These are phyloP conservation scores for Rhodosporidiobolus odoratus DNA, from an alignment of 768 basidiomycete species.

Conservation along the genomic window DNA sequence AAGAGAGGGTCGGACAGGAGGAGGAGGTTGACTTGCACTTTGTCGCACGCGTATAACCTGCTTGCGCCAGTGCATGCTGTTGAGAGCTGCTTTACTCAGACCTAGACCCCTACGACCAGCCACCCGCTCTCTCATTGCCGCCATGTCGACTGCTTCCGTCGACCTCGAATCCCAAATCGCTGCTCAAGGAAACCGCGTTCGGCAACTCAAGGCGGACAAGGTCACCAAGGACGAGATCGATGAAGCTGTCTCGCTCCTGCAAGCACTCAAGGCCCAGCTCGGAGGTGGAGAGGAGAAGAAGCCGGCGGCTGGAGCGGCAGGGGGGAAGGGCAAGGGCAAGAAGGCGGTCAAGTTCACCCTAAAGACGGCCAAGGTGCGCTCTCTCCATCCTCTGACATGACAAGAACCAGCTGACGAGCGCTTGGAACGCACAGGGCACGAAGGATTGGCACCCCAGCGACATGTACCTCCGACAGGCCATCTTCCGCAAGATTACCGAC, in stretches of 20 bases:
- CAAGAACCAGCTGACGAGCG: neutral
- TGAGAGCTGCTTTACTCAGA: too few relatives aligned
- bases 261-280: constrained; percentile 45
- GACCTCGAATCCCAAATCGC: constrained; percentile 32
- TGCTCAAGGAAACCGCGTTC: constrained; percentile 31
- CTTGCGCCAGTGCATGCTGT: too few relatives aligned
- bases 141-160: constrained; percentile 23
- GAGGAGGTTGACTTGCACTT: too few relatives aligned
- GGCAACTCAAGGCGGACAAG: constrained; percentile 38
- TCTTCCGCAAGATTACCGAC: constrained; percentile 80
- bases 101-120: too few relatives aligned
- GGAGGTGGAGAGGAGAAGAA: constrained; percentile 57
- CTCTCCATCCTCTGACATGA: neutral
- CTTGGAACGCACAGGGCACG: constrained; percentile 61
- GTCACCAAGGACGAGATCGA: neutral
- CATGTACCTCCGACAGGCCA: constrained; percentile 83
- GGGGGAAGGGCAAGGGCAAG: constrained; percentile 23
- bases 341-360: constrained; percentile 56
- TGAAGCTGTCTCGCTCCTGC: constrained; percentile 20
- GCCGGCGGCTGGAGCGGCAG: constrained; percentile 24
- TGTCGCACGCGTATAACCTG: too few relatives aligned
- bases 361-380: constrained; percentile 85
- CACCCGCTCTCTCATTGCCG: too few relatives aligned
- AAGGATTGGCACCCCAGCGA: constrained; percentile 88
- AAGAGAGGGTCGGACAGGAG: too few relatives aligned